A percentile compares a stretch with the other conserved stretches of the same genome.
These are phyloP conservation scores for Sporothrix inflata DNA, from an alignment of 2,329 filamentous ascomycete species.

Conservation along the genomic window DNA sequence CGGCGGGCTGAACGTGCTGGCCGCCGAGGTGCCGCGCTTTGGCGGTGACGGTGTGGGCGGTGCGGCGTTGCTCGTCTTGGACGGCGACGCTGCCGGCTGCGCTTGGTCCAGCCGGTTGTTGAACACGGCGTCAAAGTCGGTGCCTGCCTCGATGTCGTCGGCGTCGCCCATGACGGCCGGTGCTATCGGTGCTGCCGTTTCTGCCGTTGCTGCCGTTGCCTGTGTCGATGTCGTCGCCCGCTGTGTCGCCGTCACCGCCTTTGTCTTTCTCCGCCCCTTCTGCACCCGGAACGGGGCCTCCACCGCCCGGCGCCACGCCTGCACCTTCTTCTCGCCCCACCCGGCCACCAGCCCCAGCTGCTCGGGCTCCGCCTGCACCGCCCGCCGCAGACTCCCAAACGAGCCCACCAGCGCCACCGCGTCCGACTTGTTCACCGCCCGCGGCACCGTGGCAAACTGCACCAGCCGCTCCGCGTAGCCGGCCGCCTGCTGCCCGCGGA, in stretches of 20 bases:
- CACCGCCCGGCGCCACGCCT: slow-evolving; percentile 79
- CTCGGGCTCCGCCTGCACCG: slow-evolving; percentile 85
- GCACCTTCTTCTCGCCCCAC: slow-evolving; percentile 95
- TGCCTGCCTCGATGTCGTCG: not conserved
- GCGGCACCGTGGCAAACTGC: slow-evolving; percentile 88
- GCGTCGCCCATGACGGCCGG: not conserved
- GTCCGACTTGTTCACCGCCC: slow-evolving; percentile 92
- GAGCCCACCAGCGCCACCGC: slow-evolving; percentile 86
- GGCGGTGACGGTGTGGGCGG: slow-evolving; percentile 36
- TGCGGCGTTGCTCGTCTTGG: not conserved
- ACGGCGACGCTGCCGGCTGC: not conserved
- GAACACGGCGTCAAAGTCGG: slow-evolving; percentile 28
- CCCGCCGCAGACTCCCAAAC: slow-evolving; percentile 85
- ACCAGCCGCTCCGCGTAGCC: slow-evolving; percentile 85
- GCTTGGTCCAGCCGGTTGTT: not conserved
- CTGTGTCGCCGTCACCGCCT: slow-evolving; percentile 37
- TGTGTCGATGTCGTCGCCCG: not conserved
- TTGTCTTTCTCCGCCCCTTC: slow-evolving; percentile 58
- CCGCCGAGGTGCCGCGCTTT: slow-evolving; percentile 32
- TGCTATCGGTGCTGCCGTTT: not conserved
- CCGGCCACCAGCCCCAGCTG: slow-evolving; percentile 83
- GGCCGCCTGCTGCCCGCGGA: slow-evolving; percentile 81
- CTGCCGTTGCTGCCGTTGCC: no score
- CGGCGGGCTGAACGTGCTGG: slow-evolving; percentile 18
- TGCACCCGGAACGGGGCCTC: slow-evolving; percentile 82